A percentile compares a stretch with the other conserved stretches of the same genome.
Evolutionary conservation across 163 green algal genomes (phyloP).

Genomic region (Volvox carteri): DNA sequence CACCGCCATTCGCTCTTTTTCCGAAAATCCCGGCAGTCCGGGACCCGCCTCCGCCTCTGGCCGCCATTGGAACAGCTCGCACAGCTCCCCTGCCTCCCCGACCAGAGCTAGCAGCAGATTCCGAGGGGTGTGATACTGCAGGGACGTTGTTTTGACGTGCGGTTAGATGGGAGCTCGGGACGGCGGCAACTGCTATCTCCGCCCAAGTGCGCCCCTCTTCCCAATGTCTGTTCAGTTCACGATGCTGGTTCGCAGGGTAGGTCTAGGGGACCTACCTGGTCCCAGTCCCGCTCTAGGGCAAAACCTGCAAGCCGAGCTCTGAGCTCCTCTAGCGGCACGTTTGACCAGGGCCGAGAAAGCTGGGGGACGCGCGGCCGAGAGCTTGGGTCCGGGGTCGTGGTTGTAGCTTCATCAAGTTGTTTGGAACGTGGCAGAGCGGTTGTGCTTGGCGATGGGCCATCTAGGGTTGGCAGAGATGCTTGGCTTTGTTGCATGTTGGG

Average conservation of each 20-base stretch:
- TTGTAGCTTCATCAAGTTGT: too few species aligned
- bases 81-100: conserved; percentile 81
- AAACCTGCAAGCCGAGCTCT: not conserved
- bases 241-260: too few species aligned
- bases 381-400: too few species aligned
- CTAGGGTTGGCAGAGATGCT: too few species aligned
- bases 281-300: conserved; percentile 8
- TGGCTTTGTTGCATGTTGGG: too few species aligned
- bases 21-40: conserved; percentile 64
- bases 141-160: not conserved
- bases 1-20: conserved; percentile 71
- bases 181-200: too few species aligned
- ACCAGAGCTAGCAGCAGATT: conserved; percentile 89
- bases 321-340: conserved; percentile 15
- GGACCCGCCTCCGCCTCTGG: conserved; percentile 6
- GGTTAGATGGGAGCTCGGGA: too few species aligned
- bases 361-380: too few species aligned
- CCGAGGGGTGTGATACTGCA: conserved; percentile 84
- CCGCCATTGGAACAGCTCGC: conserved; percentile 80
- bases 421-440: too few species aligned
- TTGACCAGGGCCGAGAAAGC: not conserved
- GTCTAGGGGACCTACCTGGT: not conserved
- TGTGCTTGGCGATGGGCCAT: too few species aligned
- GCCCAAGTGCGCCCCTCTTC: too few species aligned
- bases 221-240: too few species aligned